Evolutionary conservation across 2,329 filamentous ascomycete species (phyloP).

Genomic region (Nothophoma quercina): DNA sequence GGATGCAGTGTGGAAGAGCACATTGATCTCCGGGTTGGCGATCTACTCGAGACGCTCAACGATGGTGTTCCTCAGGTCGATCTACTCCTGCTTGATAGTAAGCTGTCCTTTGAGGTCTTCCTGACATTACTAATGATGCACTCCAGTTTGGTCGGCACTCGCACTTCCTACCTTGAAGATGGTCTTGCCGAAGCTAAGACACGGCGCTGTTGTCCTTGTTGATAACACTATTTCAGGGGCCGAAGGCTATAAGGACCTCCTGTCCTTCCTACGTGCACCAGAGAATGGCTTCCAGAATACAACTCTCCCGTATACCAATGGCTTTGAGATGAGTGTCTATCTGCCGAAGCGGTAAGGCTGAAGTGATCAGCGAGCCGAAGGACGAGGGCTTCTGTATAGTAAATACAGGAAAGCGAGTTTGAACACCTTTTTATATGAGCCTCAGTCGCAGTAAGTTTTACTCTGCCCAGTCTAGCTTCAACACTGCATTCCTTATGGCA

Average conservation of each 20-base stretch:
- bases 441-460: neutral
- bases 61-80: conserved; percentile 60
- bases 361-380: neutral
- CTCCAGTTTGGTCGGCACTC: conserved; percentile 63
- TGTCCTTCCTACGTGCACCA: conserved; percentile 55
- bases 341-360: neutral
- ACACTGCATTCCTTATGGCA: conserved; percentile 3
- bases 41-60: conserved; percentile 65
- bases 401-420: neutral
- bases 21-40: conserved; percentile 47
- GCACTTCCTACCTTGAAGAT: conserved; percentile 61
- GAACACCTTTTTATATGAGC: neutral
- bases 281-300: conserved; percentile 59
- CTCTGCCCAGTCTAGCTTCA: too few relatives aligned
- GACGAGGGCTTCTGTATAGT: neutral
- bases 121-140: neutral
- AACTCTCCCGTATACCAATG: conserved; percentile 59
- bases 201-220: conserved; percentile 58
- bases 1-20: conserved; percentile 51
- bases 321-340: conserved; percentile 54
- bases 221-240: conserved; percentile 58
- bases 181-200: conserved; percentile 55
- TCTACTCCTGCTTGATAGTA: conserved; percentile 67
- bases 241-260: conserved; percentile 57
- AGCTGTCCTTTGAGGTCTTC: conserved; percentile 38